Conservation (phyloP, 441 rosid genomes). For the Gossypium davidsonii region DNA sequence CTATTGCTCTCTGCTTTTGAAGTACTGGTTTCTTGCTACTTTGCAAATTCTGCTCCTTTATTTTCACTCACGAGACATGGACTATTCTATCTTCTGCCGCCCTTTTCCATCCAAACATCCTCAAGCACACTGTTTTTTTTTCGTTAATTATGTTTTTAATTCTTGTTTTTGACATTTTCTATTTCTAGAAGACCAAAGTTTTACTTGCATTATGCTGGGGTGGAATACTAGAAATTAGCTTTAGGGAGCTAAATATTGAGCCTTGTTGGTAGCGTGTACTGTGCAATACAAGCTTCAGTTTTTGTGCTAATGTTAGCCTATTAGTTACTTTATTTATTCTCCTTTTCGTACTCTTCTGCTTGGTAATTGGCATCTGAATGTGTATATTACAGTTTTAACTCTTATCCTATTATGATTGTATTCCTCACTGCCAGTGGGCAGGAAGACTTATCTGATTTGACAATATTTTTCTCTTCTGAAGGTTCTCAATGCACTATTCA, state of each 20-base stretch:
- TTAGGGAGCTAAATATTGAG: neutral
- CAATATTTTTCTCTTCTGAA: constrained; percentile 20
- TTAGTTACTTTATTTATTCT: neutral
- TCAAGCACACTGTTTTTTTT: neutral
- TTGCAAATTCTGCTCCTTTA: neutral
- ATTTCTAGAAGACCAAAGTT: neutral
- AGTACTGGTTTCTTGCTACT: neutral
- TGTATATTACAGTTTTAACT: neutral
- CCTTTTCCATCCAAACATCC: neutral
- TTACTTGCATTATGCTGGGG: neutral
- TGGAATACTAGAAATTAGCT: neutral
- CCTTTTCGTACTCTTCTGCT: neutral
- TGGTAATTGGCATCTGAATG: neutral
- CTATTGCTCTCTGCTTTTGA: neutral
- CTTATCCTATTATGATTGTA: neutral
- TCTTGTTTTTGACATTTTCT: neutral
- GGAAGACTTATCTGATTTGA: neutral
- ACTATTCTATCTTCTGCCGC: neutral
- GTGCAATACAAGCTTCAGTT: neutral
- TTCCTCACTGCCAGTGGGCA: neutral
- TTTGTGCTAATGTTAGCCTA: neutral
- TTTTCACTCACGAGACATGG: neutral
- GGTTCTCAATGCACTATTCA: constrained; percentile 92
- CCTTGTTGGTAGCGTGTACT: neutral
- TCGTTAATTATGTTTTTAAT: neutral